phyloP scores from a whole-genome alignment of 495 filamentous ascomycete genomes.

The Chaetomium cochliodes region DNA sequence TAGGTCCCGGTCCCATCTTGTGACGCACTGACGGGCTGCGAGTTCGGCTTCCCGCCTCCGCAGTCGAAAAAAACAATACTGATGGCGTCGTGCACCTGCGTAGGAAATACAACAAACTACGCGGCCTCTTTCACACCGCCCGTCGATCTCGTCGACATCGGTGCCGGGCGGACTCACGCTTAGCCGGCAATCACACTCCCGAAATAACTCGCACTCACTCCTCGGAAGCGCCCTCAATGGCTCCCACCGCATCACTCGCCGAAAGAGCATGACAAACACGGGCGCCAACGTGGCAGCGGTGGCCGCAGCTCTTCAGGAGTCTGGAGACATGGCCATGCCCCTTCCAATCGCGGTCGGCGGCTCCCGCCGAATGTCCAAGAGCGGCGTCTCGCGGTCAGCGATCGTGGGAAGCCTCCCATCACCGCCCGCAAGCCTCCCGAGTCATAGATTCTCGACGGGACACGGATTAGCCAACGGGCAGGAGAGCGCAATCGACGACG shows the following conservation, averaged over 20 bases:
- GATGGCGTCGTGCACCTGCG: slow-evolving; percentile 34
- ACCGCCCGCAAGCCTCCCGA: slow-evolving; percentile 52
- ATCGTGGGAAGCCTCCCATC: slow-evolving; percentile 58
- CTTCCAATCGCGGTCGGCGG: slow-evolving; percentile 49
- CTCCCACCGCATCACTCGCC: slow-evolving; percentile 80
- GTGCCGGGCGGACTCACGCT: slow-evolving; percentile 41
- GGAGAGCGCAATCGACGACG: slow-evolving; percentile 61
- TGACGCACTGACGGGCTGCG: slow-evolving; percentile 30
- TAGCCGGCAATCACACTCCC: slow-evolving; percentile 57
- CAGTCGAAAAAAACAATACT: slow-evolving; percentile 33
- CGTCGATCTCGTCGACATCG: slow-evolving; percentile 45
- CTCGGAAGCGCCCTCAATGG: slow-evolving; percentile 67
- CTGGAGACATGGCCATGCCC: slow-evolving; percentile 53
- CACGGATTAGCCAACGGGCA: slow-evolving; percentile 42
- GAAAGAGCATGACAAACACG: slow-evolving; percentile 86
- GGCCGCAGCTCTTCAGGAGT: slow-evolving; percentile 64
- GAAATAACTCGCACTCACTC: slow-evolving; percentile 79
- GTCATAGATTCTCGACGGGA: slow-evolving; percentile 42
- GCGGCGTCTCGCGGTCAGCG: slow-evolving; percentile 41
- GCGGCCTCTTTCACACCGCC: slow-evolving; percentile 52
- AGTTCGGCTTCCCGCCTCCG: slow-evolving; percentile 27
- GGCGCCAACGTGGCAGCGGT: slow-evolving; percentile 70
- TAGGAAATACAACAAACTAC: slow-evolving; percentile 52
- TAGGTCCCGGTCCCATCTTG: slow-evolving; percentile 29
- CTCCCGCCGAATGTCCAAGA: slow-evolving; percentile 51